Evolutionary conservation across 495 filamentous ascomycete genomes (phyloP), one percentile per base, ranked within the genome.

Genomic region (Penicillium waksmanii): DNA sequence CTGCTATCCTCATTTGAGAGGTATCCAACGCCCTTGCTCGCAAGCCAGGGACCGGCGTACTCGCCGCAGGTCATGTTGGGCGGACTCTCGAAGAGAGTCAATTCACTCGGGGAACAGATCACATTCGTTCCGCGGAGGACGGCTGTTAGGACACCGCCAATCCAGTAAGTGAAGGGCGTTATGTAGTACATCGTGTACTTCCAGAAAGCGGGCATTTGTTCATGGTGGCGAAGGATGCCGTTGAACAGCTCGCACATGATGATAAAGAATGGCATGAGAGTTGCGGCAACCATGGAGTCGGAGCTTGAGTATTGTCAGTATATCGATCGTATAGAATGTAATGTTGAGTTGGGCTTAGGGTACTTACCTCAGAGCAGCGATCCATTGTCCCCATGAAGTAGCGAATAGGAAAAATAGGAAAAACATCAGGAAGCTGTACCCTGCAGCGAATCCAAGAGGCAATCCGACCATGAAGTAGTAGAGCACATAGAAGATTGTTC

Each of bases 391-490:
- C 62, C 92, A 77, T 0, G 87, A 88, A 27, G 92, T 88, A 5
- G 86, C 83, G 72, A 94, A 93, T 5, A 93, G 67, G 68, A 92
- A 89, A 31, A 87, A 90, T 62, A 92, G 77, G 48, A 94, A 82
- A 55, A 94, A 80, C 79, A 94, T 90, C 69, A 94, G 73, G 79
- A 94, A 94, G 65, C 88, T 88, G 69, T 93, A 94, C 0, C 91
- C 92, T 0, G 91, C 88, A 3, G 76, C 76, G 0, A 86, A 69
- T 2, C 78, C 81, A 5, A 77, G 53, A 13, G 84, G 83, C 53
- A 91, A 72, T 10, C 87, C 86, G 3, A 86, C 85, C 61, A 89
- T 86, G 71, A 85, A 92, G 73, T 91, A 92, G 23, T 92, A 80
- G 0, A 87, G 82, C 2, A 93, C 68, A 73, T 86, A 94, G 77